Percentiles rank a stretch among this genome's conserved stretches.
Conservation (phyloP, 1,139 yeast genomes). For the Scheffersomyces titani region DNA sequence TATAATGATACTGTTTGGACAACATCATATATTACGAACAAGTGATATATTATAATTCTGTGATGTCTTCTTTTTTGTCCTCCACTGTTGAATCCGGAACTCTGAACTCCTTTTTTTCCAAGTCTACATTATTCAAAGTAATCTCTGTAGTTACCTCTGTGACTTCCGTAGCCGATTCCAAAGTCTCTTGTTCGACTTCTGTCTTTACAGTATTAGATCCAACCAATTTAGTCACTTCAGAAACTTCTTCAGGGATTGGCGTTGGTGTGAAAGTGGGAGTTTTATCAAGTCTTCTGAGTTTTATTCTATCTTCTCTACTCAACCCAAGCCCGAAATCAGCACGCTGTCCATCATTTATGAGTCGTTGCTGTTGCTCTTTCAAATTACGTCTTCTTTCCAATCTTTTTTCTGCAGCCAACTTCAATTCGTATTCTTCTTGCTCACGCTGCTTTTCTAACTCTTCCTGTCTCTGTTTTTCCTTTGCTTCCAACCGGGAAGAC, state of each 20-base stretch:
- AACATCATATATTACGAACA: too few species aligned
- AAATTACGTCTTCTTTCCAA: constrained; percentile 35
- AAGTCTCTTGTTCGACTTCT: constrained; percentile 1
- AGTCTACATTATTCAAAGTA: background rate
- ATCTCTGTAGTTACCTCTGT: constrained; percentile 1
- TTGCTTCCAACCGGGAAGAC: constrained; percentile 38
- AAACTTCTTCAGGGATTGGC: background rate
- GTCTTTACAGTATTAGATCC: background rate
- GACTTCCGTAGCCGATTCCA: background rate
- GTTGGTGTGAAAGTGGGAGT: background rate
- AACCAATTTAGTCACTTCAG: background rate
- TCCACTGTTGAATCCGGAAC: too few species aligned
- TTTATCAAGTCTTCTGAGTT: constrained; percentile 24
- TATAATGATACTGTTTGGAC: too few species aligned
- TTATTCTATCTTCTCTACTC: constrained; percentile 45
- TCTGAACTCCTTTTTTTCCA: background rate
- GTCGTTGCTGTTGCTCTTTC: constrained; percentile 16
- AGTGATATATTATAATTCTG: background rate
- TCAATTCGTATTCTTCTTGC: constrained; percentile 32
- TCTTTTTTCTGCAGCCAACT: constrained; percentile 37
- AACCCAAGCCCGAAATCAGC: constrained; percentile 27
- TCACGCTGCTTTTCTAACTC: constrained; percentile 33
- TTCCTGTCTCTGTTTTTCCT: constrained; percentile 44
- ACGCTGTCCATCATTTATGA: constrained; percentile 5
- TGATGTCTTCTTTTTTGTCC: too few species aligned